Evolutionary conservation across 805 yeast species (phyloP), one percentile per base, ranked within the genome.

Genomic region (Lipomyces lipofer): DNA sequence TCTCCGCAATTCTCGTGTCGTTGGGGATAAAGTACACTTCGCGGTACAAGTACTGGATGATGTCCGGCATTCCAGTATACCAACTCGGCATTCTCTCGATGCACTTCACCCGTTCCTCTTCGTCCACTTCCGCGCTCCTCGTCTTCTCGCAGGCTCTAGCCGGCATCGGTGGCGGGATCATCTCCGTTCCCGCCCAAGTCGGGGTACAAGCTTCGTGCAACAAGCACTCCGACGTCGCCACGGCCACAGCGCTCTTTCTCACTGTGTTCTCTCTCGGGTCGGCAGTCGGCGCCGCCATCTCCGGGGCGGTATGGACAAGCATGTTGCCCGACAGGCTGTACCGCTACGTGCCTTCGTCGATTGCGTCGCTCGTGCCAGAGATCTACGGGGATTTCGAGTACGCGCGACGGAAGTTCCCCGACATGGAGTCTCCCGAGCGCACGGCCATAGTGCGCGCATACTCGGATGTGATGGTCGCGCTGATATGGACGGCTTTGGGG

Each of bases 251-350:
- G 0, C 67, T 81, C 49, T 78, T 77, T 68, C 73, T 79, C 60
- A 75, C 85, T 3, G 67, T 76, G 17, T 82, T 81, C 66, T 76
- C 79, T 58, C 72, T 83, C 49, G 88, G 88, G 7, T 68, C 79
- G 5, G 84, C 85, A 8, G 63, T 82, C 42, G 88, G 87, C 24
- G 69, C 78, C 17, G 69, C 83, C 29, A 74, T 83, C 33, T 75
- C 84, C 15, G 86, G 85, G 59, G 85, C 85, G 32, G 71, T 83
- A 25, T 83, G 87, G 87, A 78, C 84, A 13, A 75, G 79, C 55
- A 66, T 74, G 24, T 68, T 83, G 65, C 82, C 77, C 65, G 63
- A 64, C 8, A 62, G 71, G 58, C 66, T 79, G 46, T 47, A 64
- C 30, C 64, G 67, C 27, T 65, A 76, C 53, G 54, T 76, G 15